A percentile compares a stretch with the other conserved stretches of the same genome.
These are phyloP conservation scores for Lyophyllum shimeji DNA, from an alignment of 768 basidiomycete species.

Conservation along the genomic window DNA sequence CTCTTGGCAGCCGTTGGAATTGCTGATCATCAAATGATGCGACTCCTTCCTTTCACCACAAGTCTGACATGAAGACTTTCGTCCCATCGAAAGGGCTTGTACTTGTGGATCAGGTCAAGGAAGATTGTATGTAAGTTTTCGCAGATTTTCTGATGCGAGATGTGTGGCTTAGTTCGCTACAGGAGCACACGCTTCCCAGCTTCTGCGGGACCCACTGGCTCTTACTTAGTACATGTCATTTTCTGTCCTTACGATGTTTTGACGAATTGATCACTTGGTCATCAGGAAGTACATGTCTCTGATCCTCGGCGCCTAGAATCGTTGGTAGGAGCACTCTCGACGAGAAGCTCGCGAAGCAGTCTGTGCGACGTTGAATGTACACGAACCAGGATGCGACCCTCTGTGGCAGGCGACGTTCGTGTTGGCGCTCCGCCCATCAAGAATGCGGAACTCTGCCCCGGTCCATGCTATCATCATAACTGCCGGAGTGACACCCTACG, in stretches of 20 bases:
- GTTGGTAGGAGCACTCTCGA: neutral
- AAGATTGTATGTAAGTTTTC: neutral
- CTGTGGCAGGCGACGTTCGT: neutral
- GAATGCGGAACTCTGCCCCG: neutral
- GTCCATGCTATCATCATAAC: neutral
- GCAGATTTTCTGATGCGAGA: neutral
- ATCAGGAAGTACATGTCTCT: neutral
- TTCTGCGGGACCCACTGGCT: neutral
- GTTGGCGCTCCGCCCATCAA: neutral
- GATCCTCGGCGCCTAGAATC: neutral
- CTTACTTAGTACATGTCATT: neutral
- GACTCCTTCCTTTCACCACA: neutral
- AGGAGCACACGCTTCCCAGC: neutral
- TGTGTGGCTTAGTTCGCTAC: neutral
- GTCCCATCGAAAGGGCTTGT: neutral
- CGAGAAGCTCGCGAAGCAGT: neutral
- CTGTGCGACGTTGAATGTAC: neutral
- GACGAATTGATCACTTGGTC: neutral
- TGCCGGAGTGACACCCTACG: neutral
- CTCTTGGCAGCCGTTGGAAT: neutral
- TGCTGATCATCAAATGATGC: conserved; percentile 2
- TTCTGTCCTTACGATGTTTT: neutral
- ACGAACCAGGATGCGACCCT: neutral
- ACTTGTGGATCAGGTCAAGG: neutral
- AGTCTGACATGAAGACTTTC: neutral